phyloP scores from a whole-genome alignment of 352 stramenopile species.

The Globisporangium takayamanum region DNA sequence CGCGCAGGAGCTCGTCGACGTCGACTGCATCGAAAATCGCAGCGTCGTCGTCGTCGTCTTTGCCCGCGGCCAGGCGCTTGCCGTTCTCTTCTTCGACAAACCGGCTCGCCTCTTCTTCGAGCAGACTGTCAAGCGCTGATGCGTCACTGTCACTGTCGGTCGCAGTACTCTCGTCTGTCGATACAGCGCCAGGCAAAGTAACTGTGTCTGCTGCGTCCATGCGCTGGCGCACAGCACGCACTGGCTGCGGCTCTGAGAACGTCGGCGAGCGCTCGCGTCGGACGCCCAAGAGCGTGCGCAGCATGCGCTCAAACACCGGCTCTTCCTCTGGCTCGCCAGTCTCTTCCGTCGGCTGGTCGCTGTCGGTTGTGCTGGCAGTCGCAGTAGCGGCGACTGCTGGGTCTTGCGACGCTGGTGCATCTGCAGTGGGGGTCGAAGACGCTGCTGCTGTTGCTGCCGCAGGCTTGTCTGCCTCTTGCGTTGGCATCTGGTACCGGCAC shows the following conservation, averaged over 20 bases:
- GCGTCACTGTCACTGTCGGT: conserved; percentile 9
- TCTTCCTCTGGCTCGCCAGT: conserved; percentile 17
- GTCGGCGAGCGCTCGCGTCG: conserved; percentile 29
- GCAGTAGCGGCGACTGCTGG: too few species aligned
- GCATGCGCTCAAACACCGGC: conserved; percentile 19
- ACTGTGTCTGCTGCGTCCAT: conserved; percentile 21
- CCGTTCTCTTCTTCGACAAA: conserved; percentile 52
- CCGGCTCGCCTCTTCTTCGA: conserved; percentile 54
- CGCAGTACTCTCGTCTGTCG: conserved; percentile 8
- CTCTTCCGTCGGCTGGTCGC: not conserved
- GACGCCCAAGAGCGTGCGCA: conserved; percentile 20
- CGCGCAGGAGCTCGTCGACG: conserved; percentile 54
- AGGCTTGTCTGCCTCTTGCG: conserved; percentile 9
- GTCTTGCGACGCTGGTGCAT: not conserved
- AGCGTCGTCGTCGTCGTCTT: conserved; percentile 14
- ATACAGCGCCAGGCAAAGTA: conserved; percentile 13
- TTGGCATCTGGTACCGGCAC: conserved; percentile 60
- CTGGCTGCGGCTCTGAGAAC: conserved; percentile 6
- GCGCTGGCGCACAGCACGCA: conserved; percentile 53
- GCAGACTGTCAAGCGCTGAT: conserved; percentile 39
- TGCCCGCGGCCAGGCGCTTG: conserved; percentile 13
- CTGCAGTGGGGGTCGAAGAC: conserved; percentile 9
- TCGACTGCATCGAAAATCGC: conserved; percentile 54
- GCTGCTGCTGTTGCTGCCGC: not conserved
- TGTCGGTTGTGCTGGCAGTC: not conserved